Evolutionary conservation across 345 rosid genomes (phyloP), one percentile per base, ranked within the genome.

Genomic region (Schrenkiella parvula): DNA sequence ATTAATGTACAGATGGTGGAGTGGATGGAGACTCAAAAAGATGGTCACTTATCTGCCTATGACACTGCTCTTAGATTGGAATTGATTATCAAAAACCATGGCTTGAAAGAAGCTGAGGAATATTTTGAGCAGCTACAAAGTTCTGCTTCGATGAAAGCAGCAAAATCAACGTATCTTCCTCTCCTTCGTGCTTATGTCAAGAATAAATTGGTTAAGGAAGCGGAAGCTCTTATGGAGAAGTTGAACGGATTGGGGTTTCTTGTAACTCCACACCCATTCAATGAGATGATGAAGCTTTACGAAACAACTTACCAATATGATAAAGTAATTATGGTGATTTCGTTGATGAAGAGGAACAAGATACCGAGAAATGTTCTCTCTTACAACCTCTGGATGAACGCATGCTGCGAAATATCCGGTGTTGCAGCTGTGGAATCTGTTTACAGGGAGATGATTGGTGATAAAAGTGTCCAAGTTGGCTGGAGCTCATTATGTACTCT

Each of bases 271-370:
- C 84, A 82, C 44, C 86, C 79, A 1, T 89, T 73, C 43, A 89
- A 82, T 28, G 91, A 89, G 69, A 87, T 87, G 85, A 84, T 85
- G 92, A 87, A 89, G 73, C 83, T 87, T 22, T 89, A 87, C 55
- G 64, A 75, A 53, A 62, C 82, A 0, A 76, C 72, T 11, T 63
- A 68, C 26, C 78, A 82, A 21, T 79, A 19, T 34, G 80, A 81
- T 57, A 81, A 85, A 81, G 88, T 85, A 3, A 77, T 51, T n/a
- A 41, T 74, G 71, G 87, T 85, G 70, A 78, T 87, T 28, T 37
- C 28, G 29, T 60, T 81, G 71, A 89, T 85, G 95, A 84, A 80
- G 62, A 63, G 18, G 35, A 87, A 87, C 74, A 78, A 79, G 54
- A 81, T 85, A 63, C 79, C 85, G 4, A 78, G 81, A 64, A 82